Percentiles rank a stretch among this genome's conserved stretches.
Evolutionary conservation across 805 yeast genomes (phyloP).

Genomic region (Candida michaelii): DNA sequence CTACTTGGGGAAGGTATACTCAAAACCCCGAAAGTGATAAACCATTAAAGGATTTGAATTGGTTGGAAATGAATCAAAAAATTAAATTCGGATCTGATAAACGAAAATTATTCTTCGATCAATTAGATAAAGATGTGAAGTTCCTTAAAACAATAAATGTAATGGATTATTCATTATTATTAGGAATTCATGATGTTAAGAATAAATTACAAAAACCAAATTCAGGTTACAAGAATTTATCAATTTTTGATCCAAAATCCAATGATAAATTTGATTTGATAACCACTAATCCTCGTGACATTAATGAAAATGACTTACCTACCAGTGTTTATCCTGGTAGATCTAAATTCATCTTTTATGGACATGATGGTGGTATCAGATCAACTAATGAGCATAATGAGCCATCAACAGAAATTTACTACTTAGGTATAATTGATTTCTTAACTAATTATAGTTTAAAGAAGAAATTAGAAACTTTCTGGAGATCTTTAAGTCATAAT

Average conservation of each 20-base stretch:
- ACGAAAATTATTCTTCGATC: conserved; percentile 57
- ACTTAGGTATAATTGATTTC: conserved; percentile 92
- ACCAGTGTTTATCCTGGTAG: conserved; percentile 45
- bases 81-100: conserved; percentile 79
- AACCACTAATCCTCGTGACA: conserved; percentile 46
- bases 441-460: conserved; percentile 74
- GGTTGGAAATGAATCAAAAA: conserved; percentile 65
- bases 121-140: conserved; percentile 71
- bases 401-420: conserved; percentile 70
- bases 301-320: conserved; percentile 45
- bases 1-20: conserved; percentile 77
- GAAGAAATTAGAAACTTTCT: conserved; percentile 81
- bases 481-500: conserved; percentile 71
- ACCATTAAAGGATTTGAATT: conserved; percentile 84
- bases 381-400: conserved; percentile 65
- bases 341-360: conserved; percentile 60
- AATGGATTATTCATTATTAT: conserved; percentile 91
- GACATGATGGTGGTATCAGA: conserved; percentile 81
- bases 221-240: conserved; percentile 33
- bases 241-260: conserved; percentile 46
- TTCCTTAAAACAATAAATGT: conserved; percentile 74
- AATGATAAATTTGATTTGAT: conserved; percentile 37
- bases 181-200: conserved; percentile 82
- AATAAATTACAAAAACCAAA: conserved; percentile 40
- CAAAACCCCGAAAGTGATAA: conserved; percentile 25